These are phyloP conservation scores for Arxiozyma slooffiae DNA, from an alignment of 1,139 yeast genomes.

Conservation along the genomic window DNA sequence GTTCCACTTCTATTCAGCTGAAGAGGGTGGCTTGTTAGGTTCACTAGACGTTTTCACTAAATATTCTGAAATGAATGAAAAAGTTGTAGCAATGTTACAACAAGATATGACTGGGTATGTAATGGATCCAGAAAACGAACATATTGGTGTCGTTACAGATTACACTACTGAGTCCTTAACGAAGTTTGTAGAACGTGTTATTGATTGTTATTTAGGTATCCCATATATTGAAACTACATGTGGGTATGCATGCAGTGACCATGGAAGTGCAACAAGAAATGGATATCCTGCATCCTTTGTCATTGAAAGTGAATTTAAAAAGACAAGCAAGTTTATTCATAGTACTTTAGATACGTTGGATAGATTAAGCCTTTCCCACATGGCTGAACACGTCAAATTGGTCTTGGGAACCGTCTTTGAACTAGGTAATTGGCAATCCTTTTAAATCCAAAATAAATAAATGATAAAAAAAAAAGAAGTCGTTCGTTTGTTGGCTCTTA, in stretches of 20 bases:
- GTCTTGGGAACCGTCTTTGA: constrained; percentile 65
- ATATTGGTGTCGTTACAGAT: constrained; percentile 73
- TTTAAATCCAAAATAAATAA: not conserved
- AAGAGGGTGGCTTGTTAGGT: constrained; percentile 87
- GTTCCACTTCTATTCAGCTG: constrained; percentile 92
- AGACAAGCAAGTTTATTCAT: constrained; percentile 63
- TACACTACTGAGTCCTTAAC: constrained; percentile 54
- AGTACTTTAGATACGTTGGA: constrained; percentile 74
- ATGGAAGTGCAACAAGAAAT: constrained; percentile 70
- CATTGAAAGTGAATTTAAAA: constrained; percentile 61
- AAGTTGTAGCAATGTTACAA: constrained; percentile 76
- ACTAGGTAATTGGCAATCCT: constrained; percentile 35
- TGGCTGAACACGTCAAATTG: constrained; percentile 68
- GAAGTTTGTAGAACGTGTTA: constrained; percentile 50
- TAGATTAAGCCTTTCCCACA: constrained; percentile 63
- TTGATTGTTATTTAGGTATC: constrained; percentile 52
- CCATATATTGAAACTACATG: constrained; percentile 68
- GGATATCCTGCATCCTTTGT: constrained; percentile 82
- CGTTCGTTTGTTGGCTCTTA: too few relatives aligned
- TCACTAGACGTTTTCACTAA: constrained; percentile 63
- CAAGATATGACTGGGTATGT: constrained; percentile 94
- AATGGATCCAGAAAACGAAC: constrained; percentile 51
- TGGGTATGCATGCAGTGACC: constrained; percentile 92
- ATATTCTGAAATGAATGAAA: constrained; percentile 38
- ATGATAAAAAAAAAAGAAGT: not conserved